Evolutionary conservation across 345 rosid species (phyloP).

Genomic region (Eutrema heterophyllum): DNA sequence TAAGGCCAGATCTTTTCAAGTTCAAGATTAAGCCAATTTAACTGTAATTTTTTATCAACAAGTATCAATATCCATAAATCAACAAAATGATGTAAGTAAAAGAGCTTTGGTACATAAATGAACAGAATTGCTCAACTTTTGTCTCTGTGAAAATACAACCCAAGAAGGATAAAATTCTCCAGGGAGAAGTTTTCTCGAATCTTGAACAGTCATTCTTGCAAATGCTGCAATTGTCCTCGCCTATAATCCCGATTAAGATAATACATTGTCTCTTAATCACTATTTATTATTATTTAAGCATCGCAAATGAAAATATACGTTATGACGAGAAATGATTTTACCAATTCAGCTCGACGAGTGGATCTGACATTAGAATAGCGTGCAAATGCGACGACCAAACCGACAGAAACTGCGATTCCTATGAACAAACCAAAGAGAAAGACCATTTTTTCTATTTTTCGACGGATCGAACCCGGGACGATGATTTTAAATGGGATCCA

Average conservation of each 20-base stretch:
- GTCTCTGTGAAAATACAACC: conserved; percentile 76
- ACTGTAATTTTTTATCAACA: conserved; percentile 42
- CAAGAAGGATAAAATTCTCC: conserved; percentile 66
- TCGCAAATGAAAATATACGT: not conserved
- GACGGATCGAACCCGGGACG: not conserved
- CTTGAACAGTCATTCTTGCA: conserved; percentile 83
- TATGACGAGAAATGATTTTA: conserved; percentile 2
- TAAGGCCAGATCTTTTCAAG: conserved; percentile 94
- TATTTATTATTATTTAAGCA: not conserved
- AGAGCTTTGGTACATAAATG: not conserved
- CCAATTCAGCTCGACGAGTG: conserved; percentile 51
- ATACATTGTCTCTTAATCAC: not conserved
- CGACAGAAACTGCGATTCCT: conserved; percentile 53
- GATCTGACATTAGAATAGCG: conserved; percentile 54
- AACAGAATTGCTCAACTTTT: conserved; percentile 50
- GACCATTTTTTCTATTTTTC: conserved; percentile 31
- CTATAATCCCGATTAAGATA: conserved; percentile 24
- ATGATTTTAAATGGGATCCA: conserved; percentile 3
- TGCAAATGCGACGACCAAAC: conserved; percentile 55
- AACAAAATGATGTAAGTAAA: not conserved
- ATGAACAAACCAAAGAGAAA: conserved; percentile 47
- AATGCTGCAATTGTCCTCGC: conserved; percentile 74
- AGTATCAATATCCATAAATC: conserved; percentile 16
- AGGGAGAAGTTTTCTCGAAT: conserved; percentile 74
- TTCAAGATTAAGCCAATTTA: conserved; percentile 75